These are phyloP conservation scores for Bretschneidera sinensis DNA, from an alignment of 345 rosid species.

Conservation along the genomic window DNA sequence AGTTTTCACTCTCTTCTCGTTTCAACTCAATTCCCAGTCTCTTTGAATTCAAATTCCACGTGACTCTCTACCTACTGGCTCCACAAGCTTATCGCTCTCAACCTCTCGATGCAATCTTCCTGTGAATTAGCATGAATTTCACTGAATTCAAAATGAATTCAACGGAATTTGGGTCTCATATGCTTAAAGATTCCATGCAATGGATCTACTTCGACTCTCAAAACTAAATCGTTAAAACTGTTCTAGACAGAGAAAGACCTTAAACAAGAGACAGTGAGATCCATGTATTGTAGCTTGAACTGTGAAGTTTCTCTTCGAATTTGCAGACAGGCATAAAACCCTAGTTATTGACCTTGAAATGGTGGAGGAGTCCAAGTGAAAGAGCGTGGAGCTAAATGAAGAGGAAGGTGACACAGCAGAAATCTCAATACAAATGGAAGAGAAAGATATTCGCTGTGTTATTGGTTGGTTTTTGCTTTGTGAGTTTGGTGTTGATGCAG, in stretches of 20 bases:
- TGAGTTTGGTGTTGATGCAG: slow-evolving; percentile 58
- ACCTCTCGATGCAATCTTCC: background rate
- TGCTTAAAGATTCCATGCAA: background rate
- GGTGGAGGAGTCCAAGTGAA: slow-evolving; percentile 26
- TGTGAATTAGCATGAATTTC: background rate
- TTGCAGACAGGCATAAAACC: background rate
- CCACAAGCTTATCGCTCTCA: background rate
- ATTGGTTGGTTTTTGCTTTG: slow-evolving; percentile 51
- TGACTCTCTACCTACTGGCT: background rate
- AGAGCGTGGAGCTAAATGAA: slow-evolving; percentile 38
- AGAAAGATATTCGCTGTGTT: slow-evolving; percentile 43
- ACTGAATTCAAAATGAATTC: background rate
- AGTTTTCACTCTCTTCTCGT: background rate
- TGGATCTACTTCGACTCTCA: slow-evolving; percentile 4
- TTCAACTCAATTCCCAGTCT: background rate
- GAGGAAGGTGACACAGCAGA: slow-evolving; percentile 62
- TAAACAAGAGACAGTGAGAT: background rate
- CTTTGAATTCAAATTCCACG: background rate
- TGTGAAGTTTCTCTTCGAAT: background rate
- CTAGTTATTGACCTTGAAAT: slow-evolving; percentile 5
- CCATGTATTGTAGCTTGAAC: background rate
- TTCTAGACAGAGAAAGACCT: background rate
- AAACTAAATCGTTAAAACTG: background rate
- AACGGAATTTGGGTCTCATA: background rate
- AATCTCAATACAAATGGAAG: slow-evolving; percentile 61